Conservation (phyloP, 345 rosid species). For the Euphorbia tirucalli region DNA sequence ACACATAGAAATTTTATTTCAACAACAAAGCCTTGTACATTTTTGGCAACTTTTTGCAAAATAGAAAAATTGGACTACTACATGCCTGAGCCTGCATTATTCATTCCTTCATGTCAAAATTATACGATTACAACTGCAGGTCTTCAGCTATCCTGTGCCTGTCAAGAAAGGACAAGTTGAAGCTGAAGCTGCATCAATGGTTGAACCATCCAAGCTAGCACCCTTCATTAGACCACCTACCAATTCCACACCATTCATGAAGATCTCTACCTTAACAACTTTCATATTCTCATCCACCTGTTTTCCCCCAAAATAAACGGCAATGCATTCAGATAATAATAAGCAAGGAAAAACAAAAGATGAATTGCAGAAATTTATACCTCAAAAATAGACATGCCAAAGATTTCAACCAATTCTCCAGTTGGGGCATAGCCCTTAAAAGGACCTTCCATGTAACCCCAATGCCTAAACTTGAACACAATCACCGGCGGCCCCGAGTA, state of each 20-base stretch:
- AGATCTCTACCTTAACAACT: slow-evolving; percentile 53
- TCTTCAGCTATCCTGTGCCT: slow-evolving; percentile 29
- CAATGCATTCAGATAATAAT: neutral
- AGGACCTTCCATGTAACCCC: slow-evolving; percentile 76
- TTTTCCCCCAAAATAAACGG: neutral
- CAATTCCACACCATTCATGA: slow-evolving; percentile 48
- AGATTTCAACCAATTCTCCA: slow-evolving; percentile 42
- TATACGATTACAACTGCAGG: neutral
- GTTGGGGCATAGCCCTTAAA: slow-evolving; percentile 62
- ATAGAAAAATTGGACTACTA: neutral
- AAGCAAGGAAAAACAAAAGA: neutral
- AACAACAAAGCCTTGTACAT: neutral
- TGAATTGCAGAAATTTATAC: slow-evolving; percentile 17
- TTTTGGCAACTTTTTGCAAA: neutral
- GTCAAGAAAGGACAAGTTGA: slow-evolving; percentile 49
- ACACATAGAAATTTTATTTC: too few relatives aligned
- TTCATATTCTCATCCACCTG: slow-evolving; percentile 53
- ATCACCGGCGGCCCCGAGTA: slow-evolving; percentile 56
- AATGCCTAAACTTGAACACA: slow-evolving; percentile 68
- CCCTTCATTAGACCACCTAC: slow-evolving; percentile 60
- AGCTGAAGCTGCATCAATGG: slow-evolving; percentile 21
- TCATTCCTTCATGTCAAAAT: neutral
- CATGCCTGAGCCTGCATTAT: neutral
- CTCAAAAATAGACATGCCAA: slow-evolving; percentile 40
- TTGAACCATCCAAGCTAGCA: slow-evolving; percentile 6